Conservation (phyloP, 2,329 filamentous ascomycete species). For the Cladorrhinum sp. region DNA sequence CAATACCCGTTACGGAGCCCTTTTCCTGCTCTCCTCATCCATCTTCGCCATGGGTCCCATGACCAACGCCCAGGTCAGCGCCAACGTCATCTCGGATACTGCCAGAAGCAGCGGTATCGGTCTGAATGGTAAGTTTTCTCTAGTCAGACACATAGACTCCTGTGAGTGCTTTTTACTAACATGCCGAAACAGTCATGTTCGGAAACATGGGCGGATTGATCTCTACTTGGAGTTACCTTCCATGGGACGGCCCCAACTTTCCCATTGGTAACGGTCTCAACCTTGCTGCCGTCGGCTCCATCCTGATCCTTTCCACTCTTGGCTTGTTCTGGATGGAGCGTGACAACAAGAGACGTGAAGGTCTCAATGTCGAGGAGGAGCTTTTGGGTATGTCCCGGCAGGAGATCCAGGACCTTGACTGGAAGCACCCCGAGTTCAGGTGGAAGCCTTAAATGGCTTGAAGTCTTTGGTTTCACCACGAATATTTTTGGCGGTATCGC, state of each 20-base stretch:
- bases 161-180: neutral
- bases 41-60: slow-evolving; percentile 62
- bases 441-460: slow-evolving; percentile 42
- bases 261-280: slow-evolving; percentile 70
- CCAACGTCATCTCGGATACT: slow-evolving; percentile 68
- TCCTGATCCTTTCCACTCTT: slow-evolving; percentile 48
- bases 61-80: slow-evolving; percentile 62
- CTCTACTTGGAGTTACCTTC: slow-evolving; percentile 60
- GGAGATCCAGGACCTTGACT: slow-evolving; percentile 61
- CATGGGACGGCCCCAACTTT: slow-evolving; percentile 61
- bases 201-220: slow-evolving; percentile 38
- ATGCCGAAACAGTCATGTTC: slow-evolving; percentile 23
- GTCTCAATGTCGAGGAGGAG: slow-evolving; percentile 53
- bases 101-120: slow-evolving; percentile 46
- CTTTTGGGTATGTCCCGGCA: slow-evolving; percentile 52
- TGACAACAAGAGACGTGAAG: slow-evolving; percentile 58
- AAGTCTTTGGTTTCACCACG: neutral
- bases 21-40: slow-evolving; percentile 62
- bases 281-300: slow-evolving; percentile 56
- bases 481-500: neutral
- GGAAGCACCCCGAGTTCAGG: slow-evolving; percentile 64
- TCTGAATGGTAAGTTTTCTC: slow-evolving; percentile 19
- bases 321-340: slow-evolving; percentile 59
- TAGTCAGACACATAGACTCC: too few relatives aligned
- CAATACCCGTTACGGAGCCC: slow-evolving; percentile 61